Percentiles rank a stretch among this genome's conserved stretches.
These are phyloP conservation scores for Chalaropsis ovoidea DNA, from an alignment of 2,329 filamentous ascomycete species.

Conservation along the genomic window DNA sequence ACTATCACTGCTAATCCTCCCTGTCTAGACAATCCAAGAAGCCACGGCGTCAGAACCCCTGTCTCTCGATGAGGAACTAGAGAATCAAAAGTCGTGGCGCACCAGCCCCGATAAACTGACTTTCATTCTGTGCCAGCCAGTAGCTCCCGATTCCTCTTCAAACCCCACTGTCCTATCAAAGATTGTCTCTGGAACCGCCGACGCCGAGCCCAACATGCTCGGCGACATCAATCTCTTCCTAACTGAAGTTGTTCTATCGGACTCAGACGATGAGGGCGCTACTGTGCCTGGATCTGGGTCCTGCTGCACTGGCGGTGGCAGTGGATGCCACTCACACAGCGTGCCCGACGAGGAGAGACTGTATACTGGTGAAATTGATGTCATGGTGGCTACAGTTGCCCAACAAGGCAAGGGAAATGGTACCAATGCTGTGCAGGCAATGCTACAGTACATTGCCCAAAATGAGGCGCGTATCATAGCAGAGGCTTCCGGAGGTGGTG, in stretches of 20 bases:
- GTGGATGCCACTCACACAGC: constrained; percentile 22
- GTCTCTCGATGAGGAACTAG: constrained; percentile 69
- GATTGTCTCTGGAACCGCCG: constrained; percentile 35
- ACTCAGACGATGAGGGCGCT: constrained; percentile 37
- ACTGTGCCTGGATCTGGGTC: constrained; percentile 15
- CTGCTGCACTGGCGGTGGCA: constrained; percentile 29
- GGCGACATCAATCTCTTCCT: constrained; percentile 80
- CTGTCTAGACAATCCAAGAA: constrained; percentile 55
- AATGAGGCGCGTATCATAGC: constrained; percentile 45
- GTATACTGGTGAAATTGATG: constrained; percentile 63
- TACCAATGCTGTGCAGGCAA: constrained; percentile 51
- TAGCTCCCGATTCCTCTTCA: constrained; percentile 14
- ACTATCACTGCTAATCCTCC: constrained; percentile 9
- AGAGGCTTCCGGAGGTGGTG: constrained; percentile 34
- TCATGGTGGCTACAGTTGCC: constrained; percentile 63
- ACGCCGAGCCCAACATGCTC: constrained; percentile 50
- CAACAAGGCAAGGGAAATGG: constrained; percentile 57
- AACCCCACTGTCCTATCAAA: not conserved
- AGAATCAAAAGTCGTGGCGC: constrained; percentile 85
- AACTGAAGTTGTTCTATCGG: constrained; percentile 35
- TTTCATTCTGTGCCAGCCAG: constrained; percentile 66
- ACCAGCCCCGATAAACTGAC: constrained; percentile 76
- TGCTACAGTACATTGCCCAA: constrained; percentile 57
- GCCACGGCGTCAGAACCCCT: constrained; percentile 83
- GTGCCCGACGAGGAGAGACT: constrained; percentile 25